A percentile compares a stretch with the other conserved stretches of the same genome.
Evolutionary conservation across 1,139 yeast species (phyloP).

Genomic region (Geotrichum cucujoidarum): DNA sequence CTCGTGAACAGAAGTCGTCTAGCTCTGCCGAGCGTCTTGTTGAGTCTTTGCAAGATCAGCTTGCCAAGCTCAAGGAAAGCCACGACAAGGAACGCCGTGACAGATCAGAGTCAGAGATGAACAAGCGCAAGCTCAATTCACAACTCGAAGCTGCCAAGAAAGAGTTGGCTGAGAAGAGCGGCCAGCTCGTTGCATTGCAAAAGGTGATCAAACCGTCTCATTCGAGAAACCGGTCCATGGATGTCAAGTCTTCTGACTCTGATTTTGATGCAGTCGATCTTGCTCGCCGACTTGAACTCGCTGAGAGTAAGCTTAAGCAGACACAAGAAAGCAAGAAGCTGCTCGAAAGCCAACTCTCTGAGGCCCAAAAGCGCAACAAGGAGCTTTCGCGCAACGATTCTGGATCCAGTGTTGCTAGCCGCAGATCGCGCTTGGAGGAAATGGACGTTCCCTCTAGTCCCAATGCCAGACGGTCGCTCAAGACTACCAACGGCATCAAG

Average conservation of each 20-base stretch:
- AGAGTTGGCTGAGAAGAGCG: slow-evolving; percentile 29
- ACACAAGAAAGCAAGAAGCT: slow-evolving; percentile 31
- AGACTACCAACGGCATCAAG: slow-evolving; percentile 19
- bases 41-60: slow-evolving; percentile 26
- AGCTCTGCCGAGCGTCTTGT: slow-evolving; percentile 27
- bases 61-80: slow-evolving; percentile 25
- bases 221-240: slow-evolving; percentile 14
- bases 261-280: slow-evolving; percentile 29
- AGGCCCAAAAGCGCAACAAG: slow-evolving; percentile 27
- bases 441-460: slow-evolving; percentile 22
- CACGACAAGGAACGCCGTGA: slow-evolving; percentile 28
- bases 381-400: slow-evolving; percentile 28
- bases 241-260: slow-evolving; percentile 20
- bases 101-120: slow-evolving; percentile 31
- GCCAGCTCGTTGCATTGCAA: slow-evolving; percentile 30
- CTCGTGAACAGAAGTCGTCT: slow-evolving; percentile 30
- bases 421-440: slow-evolving; percentile 28
- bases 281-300: slow-evolving; percentile 29
- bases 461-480: slow-evolving; percentile 10
- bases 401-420: slow-evolving; percentile 27
- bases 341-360: slow-evolving; percentile 33
- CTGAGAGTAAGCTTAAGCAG: slow-evolving; percentile 30
- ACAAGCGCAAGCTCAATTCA: slow-evolving; percentile 29
- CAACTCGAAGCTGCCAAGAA: slow-evolving; percentile 27
- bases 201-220: slow-evolving; percentile 27